Percentiles rank a stretch among this genome's conserved stretches.
Conservation (phyloP, 1,139 yeast genomes). For the Debaryomycetaceae sp. region DNA sequence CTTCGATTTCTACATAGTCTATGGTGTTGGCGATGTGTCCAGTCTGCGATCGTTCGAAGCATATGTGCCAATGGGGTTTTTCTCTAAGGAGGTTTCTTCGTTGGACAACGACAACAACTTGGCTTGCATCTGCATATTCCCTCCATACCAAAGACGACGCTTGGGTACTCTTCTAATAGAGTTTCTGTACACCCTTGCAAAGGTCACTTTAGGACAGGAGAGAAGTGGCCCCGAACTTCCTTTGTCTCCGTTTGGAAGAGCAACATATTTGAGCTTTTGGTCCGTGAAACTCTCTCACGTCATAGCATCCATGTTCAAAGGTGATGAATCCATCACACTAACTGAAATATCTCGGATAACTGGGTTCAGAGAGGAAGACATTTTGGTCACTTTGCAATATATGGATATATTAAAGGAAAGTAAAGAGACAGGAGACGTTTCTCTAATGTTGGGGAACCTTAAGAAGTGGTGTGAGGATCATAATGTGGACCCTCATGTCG, state of each 20-base stretch:
- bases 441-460: constrained; percentile 21
- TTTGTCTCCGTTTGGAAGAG: constrained; percentile 73
- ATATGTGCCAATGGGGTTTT: constrained; percentile 74
- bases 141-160: constrained; percentile 81
- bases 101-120: constrained; percentile 78
- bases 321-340: constrained; percentile 35
- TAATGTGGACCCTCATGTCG: constrained; percentile 20
- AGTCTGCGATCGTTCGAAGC: background rate
- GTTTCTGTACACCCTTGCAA: constrained; percentile 74
- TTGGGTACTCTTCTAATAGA: constrained; percentile 79
- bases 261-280: constrained; percentile 80
- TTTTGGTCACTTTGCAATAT: constrained; percentile 58
- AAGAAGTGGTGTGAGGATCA: constrained; percentile 27
- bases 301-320: constrained; percentile 9
- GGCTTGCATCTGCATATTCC: constrained; percentile 88
- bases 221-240: constrained; percentile 91
- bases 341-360: constrained; percentile 54
- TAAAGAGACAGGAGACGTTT: constrained; percentile 9
- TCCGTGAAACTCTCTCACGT: constrained; percentile 35
- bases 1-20: constrained; percentile 76
- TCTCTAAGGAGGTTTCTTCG: constrained; percentile 80
- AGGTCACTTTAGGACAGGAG: constrained; percentile 43
- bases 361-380: constrained; percentile 70
- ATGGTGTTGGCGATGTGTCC: constrained; percentile 37
- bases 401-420: constrained; percentile 47